Conservation (phyloP, 495 filamentous ascomycete species). For the Annulohypoxylon stygium region DNA sequence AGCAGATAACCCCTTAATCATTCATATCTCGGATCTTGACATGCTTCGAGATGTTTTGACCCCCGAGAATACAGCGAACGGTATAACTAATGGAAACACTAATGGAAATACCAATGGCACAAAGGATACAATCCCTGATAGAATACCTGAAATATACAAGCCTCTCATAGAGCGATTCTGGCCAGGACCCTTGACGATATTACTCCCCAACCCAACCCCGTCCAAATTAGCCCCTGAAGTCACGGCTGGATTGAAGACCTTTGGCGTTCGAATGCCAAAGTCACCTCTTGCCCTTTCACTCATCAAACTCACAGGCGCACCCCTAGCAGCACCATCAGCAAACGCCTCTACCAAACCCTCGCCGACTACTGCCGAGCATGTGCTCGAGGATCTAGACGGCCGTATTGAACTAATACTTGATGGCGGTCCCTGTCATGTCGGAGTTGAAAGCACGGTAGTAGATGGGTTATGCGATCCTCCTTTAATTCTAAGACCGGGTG, state of each 20-base stretch:
- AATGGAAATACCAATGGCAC: constrained; percentile 40
- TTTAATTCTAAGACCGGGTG: constrained; percentile 85
- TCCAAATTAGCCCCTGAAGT: constrained; percentile 86
- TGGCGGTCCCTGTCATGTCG: constrained; percentile 85
- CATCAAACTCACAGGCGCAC: constrained; percentile 79
- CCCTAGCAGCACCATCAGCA: constrained; percentile 93
- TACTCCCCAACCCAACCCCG: constrained; percentile 79
- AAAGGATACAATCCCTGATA: constrained; percentile 51
- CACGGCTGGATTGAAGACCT: constrained; percentile 83
- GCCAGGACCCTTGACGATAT: constrained; percentile 94
- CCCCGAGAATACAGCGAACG: constrained; percentile 44
- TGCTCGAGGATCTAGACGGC: constrained; percentile 84
- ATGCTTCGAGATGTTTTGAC: constrained; percentile 78
- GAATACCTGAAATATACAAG: constrained; percentile 85
- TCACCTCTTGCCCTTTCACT: constrained; percentile 86
- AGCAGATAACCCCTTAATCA: constrained; percentile 93
- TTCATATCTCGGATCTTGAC: constrained; percentile 84
- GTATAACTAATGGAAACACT: constrained; percentile 28
- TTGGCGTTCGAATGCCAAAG: constrained; percentile 90
- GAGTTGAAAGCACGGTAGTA: constrained; percentile 96
- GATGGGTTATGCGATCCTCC: constrained; percentile 88
- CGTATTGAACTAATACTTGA: constrained; percentile 92
- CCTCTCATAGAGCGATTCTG: constrained; percentile 87
- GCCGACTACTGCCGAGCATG: constrained; percentile 90
- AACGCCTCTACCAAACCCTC: constrained; percentile 94